Conservation (phyloP, 2,329 filamentous ascomycete species). For the Botryotinia calthae region DNA sequence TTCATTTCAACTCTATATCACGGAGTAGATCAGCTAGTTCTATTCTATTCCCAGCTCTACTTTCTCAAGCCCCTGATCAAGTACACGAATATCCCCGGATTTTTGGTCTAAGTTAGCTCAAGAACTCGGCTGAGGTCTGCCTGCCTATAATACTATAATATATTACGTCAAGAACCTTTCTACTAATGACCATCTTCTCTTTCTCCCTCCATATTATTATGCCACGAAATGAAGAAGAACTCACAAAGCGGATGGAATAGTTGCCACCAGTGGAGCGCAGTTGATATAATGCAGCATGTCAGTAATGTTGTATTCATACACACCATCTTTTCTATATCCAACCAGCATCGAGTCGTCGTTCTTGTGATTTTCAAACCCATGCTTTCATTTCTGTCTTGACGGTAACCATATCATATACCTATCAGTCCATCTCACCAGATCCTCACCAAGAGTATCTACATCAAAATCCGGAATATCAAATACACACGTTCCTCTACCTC, state of each 20-base stretch:
- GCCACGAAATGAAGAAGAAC: background rate
- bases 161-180: background rate
- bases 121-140: background rate
- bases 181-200: too few species aligned
- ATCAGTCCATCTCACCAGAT: background rate
- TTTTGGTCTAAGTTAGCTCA: background rate
- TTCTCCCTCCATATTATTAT: fast-evolving
- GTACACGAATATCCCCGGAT: background rate
- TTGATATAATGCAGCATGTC: background rate
- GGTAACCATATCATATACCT: background rate
- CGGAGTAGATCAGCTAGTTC: background rate
- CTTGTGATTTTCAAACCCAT: background rate
- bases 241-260: background rate
- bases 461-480: too few species aligned
- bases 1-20: background rate
- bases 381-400: background rate
- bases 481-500: background rate
- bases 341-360: background rate
- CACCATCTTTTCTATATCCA: background rate
- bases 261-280: background rate
- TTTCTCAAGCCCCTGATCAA: background rate
- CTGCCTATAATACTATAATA: too few species aligned
- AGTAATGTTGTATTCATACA: background rate
- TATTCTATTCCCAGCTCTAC: background rate
- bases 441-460: background rate